Conservation (phyloP, 441 rosid species). For the Populus hybrid region DNA sequence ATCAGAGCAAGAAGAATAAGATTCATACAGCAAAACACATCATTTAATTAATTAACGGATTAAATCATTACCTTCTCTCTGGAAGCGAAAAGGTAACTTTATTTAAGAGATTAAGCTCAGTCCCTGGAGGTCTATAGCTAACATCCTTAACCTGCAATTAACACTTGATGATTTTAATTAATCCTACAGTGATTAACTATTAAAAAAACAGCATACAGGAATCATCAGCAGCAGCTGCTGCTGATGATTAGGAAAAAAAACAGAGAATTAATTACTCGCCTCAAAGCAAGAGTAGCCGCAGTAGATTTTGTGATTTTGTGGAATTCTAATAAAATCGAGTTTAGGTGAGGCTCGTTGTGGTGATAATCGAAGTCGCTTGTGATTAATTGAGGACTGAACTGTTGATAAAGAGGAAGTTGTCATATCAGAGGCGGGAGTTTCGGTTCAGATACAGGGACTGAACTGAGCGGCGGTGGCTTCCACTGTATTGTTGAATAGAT, state of each 20-base stretch:
- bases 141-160: slow-evolving; percentile 55
- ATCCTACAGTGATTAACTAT: not conserved
- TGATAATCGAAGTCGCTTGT: not conserved
- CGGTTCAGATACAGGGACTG: not conserved
- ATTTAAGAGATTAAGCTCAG: slow-evolving; percentile 64
- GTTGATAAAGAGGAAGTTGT: slow-evolving; percentile 9
- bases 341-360: not conserved
- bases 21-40: not conserved
- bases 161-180: slow-evolving; percentile 2
- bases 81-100: slow-evolving; percentile 73
- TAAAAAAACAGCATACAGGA: not conserved
- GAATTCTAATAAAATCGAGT: slow-evolving; percentile 17
- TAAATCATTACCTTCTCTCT: slow-evolving; percentile 50
- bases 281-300: slow-evolving; percentile 69
- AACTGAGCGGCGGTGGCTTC: too few species aligned
- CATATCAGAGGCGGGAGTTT: slow-evolving; percentile 23
- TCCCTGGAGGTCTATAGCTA: slow-evolving; percentile 76
- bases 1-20: slow-evolving; percentile 8
- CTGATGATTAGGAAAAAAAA: too few species aligned
- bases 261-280: slow-evolving; percentile 30
- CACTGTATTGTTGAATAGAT: not conserved
- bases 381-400: not conserved
- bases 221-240: not conserved
- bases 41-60: slow-evolving; percentile 30
- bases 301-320: slow-evolving; percentile 22